Evolutionary conservation across 495 filamentous ascomycete species (phyloP).

Genomic region (Aspergillus conjunctus): DNA sequence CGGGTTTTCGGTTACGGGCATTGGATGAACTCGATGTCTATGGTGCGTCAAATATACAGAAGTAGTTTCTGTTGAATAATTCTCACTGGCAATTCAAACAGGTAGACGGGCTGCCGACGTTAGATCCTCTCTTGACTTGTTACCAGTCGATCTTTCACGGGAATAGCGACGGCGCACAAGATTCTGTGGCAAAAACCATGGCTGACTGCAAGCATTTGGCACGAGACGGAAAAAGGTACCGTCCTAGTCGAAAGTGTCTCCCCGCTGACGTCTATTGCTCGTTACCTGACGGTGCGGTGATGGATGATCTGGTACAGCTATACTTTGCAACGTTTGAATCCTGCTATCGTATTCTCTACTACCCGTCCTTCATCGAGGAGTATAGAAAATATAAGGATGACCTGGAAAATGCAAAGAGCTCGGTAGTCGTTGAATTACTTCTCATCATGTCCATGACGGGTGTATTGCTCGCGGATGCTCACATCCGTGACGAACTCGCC

Average conservation of each 20-base stretch:
- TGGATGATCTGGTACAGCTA: conserved; percentile 41
- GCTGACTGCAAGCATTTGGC: conserved; percentile 31
- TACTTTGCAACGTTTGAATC: conserved; percentile 55
- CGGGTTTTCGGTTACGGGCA: conserved; percentile 33
- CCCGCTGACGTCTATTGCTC: conserved; percentile 24
- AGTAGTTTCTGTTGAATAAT: not conserved
- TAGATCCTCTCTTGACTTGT: conserved; percentile 21
- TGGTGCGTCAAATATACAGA: conserved; percentile 20
- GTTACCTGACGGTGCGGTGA: conserved; percentile 33
- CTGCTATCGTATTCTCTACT: conserved; percentile 50
- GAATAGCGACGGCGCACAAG: conserved; percentile 19
- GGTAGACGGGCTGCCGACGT: conserved; percentile 22
- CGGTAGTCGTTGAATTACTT: conserved; percentile 41
- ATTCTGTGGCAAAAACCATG: conserved; percentile 16
- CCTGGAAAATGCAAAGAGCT: conserved; percentile 31
- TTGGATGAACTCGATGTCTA: conserved; percentile 35
- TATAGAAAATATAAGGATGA: conserved; percentile 46
- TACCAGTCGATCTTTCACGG: conserved; percentile 26
- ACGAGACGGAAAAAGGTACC: conserved; percentile 28
- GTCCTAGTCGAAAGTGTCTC: conserved; percentile 26
- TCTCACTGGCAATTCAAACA: conserved; percentile 30
- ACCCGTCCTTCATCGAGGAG: conserved; percentile 45
- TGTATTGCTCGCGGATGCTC: conserved; percentile 31
- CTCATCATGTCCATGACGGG: conserved; percentile 50
- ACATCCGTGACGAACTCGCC: conserved; percentile 30